Evolutionary conservation across 306 rosid species (phyloP).

Genomic region (Fagus sylvatica): DNA sequence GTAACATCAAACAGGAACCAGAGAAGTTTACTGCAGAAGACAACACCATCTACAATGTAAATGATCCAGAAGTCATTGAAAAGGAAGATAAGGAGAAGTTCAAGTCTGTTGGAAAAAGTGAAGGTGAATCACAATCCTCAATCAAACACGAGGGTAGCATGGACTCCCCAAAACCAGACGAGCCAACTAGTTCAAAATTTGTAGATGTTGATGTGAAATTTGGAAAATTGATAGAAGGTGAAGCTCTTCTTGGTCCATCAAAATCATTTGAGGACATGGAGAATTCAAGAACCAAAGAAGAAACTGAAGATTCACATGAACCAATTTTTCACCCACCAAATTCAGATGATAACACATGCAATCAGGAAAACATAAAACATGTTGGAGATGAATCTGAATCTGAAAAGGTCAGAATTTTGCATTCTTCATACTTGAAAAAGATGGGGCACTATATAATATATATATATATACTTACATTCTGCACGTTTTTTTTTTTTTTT

Average conservation of each 20-base stretch:
- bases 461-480: neutral
- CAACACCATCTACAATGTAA: neutral
- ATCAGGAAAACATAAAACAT: neutral
- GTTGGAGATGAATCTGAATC: constrained; percentile 6
- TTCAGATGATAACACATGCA: neutral
- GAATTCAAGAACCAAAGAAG: neutral
- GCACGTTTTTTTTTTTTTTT: neutral
- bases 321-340: neutral
- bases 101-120: constrained; percentile 20
- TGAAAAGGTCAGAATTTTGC: constrained; percentile 4
- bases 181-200: neutral
- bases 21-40: constrained; percentile 28
- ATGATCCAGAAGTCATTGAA: constrained; percentile 11
- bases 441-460: neutral
- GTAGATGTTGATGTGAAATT: constrained; percentile 13
- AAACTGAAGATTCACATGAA: neutral
- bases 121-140: constrained; percentile 15
- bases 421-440: neutral
- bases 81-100: constrained; percentile 17
- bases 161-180: constrained; percentile 7
- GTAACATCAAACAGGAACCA: constrained; percentile 30
- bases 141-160: constrained; percentile 4
- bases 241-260: constrained; percentile 17
- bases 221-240: constrained; percentile 5
- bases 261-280: neutral